Base-by-base conservation (phyloP, 2,329 filamentous ascomycete species). In the Pseudogymnoascus verrucosus region DNA sequence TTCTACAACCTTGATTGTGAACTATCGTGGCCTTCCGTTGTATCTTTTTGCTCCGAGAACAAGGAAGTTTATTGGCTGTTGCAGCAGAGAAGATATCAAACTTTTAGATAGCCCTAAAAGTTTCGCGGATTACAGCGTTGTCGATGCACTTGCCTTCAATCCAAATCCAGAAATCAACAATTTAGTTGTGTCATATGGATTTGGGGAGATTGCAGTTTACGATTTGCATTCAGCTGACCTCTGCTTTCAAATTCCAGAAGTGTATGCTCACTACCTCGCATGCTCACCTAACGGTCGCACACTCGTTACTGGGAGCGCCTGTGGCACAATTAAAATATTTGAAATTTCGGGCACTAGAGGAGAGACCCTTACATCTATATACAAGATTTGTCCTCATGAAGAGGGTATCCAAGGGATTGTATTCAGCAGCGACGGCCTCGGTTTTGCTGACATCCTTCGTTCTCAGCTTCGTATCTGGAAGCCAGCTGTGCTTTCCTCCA, bases 381-480 rank as follows among this genome's bases (percentile, higher is more conserved):
- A 77, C 64, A 68, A 70, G 12, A 73, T 73, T 28, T 70, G 70
- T 36, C 65, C 69, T 0, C 63, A 67, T 4, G 72, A 74, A 2
- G 67, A 72, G 23, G 51, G 64, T 0, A 72, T 77, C 19, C 65
- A 67, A 39, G 66, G 62, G 0, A 61, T 77, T 8, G 65, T 67
- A 2, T 76, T 77, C 42, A 74, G 67, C 62, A 44, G 62, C 8
- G 73, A 76, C 61, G 69, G 71, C 16, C 63, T 69, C 6, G 71
- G 72, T 5, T 71, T 77, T 62, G 47, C 74, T 42, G 74, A 76
- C 44, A 68, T 76, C 6, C 68, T 70, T 51, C 69, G 68, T 11
- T 67, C 66, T 2, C 72, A 73, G 57, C 74, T 69, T 44, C 68
- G 71, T n/a, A 68, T 77, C 2, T 77, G 76, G 76, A 74, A 73